Conservation (phyloP, 495 filamentous ascomycete species). For the Aspergillus incahuasiensis region DNA sequence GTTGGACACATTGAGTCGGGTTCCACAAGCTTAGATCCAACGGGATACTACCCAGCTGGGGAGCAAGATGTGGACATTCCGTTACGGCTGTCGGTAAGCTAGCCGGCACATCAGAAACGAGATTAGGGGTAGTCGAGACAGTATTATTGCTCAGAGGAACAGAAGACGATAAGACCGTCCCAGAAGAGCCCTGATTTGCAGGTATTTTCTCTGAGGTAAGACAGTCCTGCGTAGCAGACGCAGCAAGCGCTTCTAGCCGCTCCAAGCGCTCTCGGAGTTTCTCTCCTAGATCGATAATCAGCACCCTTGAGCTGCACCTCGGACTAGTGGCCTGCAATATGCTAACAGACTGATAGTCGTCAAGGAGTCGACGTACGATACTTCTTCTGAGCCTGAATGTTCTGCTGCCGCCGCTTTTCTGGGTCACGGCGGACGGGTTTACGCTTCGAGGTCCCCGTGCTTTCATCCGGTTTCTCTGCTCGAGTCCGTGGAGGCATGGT, state of each 20-base stretch:
- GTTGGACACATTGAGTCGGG: neutral
- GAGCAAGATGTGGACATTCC: neutral
- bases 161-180: neutral
- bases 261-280: slow-evolving; percentile 20
- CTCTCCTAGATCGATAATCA: slow-evolving; percentile 14
- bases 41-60: neutral
- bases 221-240: neutral
- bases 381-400: slow-evolving; percentile 26
- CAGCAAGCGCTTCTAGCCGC: slow-evolving; percentile 20
- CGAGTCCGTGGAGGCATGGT: neutral
- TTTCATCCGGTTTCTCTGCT: neutral
- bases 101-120: slow-evolving; percentile 1
- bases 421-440: slow-evolving; percentile 28
- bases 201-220: neutral
- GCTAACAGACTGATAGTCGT: neutral
- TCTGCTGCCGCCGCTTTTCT: slow-evolving; percentile 28
- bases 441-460: slow-evolving; percentile 18
- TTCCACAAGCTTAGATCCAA: slow-evolving; percentile 9
- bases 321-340: neutral
- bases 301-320: neutral
- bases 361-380: slow-evolving; percentile 19
- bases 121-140: neutral
- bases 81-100: neutral
- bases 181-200: neutral
- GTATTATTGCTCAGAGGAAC: neutral